These are phyloP conservation scores for Sporothrix sp. DNA, from an alignment of 2,329 filamentous ascomycete species.

Conservation along the genomic window DNA sequence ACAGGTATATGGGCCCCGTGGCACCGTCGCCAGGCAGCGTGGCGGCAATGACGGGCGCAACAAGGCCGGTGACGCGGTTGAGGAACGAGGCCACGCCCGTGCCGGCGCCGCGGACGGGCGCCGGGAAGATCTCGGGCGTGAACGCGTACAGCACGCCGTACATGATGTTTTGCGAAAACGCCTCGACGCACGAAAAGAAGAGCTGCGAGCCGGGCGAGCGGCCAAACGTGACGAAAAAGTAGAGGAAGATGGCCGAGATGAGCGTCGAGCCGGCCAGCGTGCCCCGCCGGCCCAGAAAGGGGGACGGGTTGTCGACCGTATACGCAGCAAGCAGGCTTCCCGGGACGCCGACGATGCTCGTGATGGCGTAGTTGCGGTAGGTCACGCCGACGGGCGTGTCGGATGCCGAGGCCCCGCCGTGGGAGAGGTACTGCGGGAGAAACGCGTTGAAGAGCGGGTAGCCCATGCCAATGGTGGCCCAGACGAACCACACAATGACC, in stretches of 20 bases:
- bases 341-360: constrained; percentile 64
- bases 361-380: constrained; percentile 78
- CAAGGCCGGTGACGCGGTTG: constrained; percentile 57
- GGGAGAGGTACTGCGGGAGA: constrained; percentile 73
- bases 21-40: constrained; percentile 48
- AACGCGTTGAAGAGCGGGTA: constrained; percentile 87
- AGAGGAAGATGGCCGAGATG: constrained; percentile 58
- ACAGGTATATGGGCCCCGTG: constrained; percentile 48
- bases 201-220: constrained; percentile 49
- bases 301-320: constrained; percentile 55
- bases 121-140: constrained; percentile 67
- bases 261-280: constrained; percentile 61
- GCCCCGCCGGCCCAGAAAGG: constrained; percentile 57
- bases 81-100: constrained; percentile 63
- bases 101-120: constrained; percentile 60
- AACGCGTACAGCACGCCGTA: constrained; percentile 70
- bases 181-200: constrained; percentile 56
- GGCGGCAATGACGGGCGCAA: constrained; percentile 59
- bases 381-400: constrained; percentile 34
- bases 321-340: constrained; percentile 66
- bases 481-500: constrained; percentile 62
- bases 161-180: constrained; percentile 67
- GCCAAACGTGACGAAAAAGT: constrained; percentile 54
- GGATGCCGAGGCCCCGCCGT: constrained; percentile 33
- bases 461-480: constrained; percentile 74